phyloP scores from a whole-genome alignment of 768 basidiomycete genomes.

The Clathrus columnatus region DNA sequence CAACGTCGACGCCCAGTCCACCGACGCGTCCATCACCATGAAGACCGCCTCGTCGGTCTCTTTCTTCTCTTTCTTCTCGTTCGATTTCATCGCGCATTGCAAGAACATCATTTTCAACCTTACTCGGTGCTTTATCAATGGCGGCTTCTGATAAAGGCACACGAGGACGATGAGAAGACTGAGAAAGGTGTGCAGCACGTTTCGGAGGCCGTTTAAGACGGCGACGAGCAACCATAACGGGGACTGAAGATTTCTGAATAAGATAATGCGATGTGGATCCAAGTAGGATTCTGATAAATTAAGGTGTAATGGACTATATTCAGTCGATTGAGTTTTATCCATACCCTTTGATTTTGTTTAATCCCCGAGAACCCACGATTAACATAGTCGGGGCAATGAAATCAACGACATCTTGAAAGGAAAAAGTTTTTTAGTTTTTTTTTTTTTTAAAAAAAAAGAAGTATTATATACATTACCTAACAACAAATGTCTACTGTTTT shows the following conservation, averaged over 20 bases:
- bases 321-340: not conserved
- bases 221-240: slow-evolving; percentile 93
- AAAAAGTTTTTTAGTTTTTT: not conserved
- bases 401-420: slow-evolving; percentile 65
- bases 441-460: not conserved
- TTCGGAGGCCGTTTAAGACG: slow-evolving; percentile 82
- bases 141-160: slow-evolving; percentile 80
- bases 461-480: slow-evolving; percentile 44
- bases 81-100: slow-evolving; percentile 71
- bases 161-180: slow-evolving; percentile 55
- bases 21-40: slow-evolving; percentile 5
- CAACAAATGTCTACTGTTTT: slow-evolving; percentile 85
- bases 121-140: slow-evolving; percentile 72
- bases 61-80: slow-evolving; percentile 43
- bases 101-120: slow-evolving; percentile 80
- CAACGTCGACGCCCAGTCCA: slow-evolving; percentile 13
- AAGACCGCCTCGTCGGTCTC: slow-evolving; percentile 18
- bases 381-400: slow-evolving; percentile 82
- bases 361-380: slow-evolving; percentile 90
- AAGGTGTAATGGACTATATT: slow-evolving; percentile 1
- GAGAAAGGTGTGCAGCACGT: slow-evolving; percentile 71
- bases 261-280: slow-evolving; percentile 95
- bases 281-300: slow-evolving; percentile 61
- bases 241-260: slow-evolving; percentile 89
- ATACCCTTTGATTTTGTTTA: slow-evolving; percentile 82